A percentile compares a stretch with the other conserved stretches of the same genome.
phyloP scores from a whole-genome alignment of 163 green algal genomes.

The Scenedesmus sp. region DNA sequence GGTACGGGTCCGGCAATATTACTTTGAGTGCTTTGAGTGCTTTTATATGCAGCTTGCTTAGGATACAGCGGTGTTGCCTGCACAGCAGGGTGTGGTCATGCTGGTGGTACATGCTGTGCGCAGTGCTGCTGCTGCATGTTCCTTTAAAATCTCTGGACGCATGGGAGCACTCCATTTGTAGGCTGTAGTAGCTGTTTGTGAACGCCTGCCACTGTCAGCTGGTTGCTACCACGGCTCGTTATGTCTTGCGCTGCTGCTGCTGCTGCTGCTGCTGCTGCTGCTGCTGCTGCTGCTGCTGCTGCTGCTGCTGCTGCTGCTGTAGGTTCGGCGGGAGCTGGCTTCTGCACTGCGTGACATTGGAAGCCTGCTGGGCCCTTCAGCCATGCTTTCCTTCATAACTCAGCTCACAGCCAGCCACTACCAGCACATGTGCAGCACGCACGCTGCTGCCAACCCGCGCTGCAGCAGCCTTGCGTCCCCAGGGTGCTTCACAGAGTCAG shows the following conservation, averaged over 20 bases:
- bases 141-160: no score
- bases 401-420: slow-evolving; percentile 17
- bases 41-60: neutral
- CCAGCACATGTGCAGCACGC: slow-evolving; percentile 22
- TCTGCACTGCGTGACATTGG: slow-evolving; percentile 64
- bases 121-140: no score
- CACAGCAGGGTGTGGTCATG: neutral
- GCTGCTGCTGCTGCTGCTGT: neutral
- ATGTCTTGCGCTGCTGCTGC: no score
- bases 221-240: neutral
- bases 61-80: neutral
- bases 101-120: neutral
- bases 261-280: no score
- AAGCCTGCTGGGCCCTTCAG: slow-evolving; percentile 52
- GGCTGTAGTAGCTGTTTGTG: neutral
- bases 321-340: slow-evolving; percentile 68
- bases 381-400: slow-evolving; percentile 54
- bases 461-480: neutral
- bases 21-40: no score
- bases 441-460: neutral
- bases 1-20: slow-evolving; percentile 39
- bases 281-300: no score
- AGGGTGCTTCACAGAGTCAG: neutral
- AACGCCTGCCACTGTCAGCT: neutral
- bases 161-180: no score